phyloP scores from a whole-genome alignment of 192 early-diverging fungal genomes.

The Entophlyctis luteolus region DNA sequence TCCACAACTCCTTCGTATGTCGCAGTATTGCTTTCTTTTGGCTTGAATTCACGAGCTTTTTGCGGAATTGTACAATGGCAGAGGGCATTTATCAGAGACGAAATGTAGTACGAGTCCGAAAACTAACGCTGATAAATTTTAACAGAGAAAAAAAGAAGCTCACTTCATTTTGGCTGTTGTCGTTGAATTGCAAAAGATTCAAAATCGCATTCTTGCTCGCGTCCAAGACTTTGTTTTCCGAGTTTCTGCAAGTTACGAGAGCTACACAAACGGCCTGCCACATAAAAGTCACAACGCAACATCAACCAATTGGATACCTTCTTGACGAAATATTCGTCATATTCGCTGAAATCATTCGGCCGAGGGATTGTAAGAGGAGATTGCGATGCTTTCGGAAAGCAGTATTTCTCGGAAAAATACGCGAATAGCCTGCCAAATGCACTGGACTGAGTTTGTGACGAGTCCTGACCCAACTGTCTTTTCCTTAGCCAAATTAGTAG shows the following conservation, averaged over 20 bases:
- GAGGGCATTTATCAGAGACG: constrained; percentile 68
- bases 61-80: constrained; percentile 39
- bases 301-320: constrained; percentile 51
- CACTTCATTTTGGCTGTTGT: constrained; percentile 82
- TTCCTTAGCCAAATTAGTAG: background rate
- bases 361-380: constrained; percentile 19
- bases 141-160: background rate
- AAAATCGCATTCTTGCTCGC: constrained; percentile 65
- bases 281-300: background rate
- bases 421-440: constrained; percentile 36
- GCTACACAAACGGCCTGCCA: constrained; percentile 45
- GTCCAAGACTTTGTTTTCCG: constrained; percentile 57
- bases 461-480: constrained; percentile 14
- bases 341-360: constrained; percentile 82
- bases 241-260: constrained; percentile 65
- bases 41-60: constrained; percentile 7
- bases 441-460: background rate
- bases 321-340: constrained; percentile 88
- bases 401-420: constrained; percentile 72
- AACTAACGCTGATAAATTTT: constrained; percentile 40
- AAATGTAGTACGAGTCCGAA: constrained; percentile 76
- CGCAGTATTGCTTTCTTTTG: background rate
- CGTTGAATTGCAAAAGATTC: constrained; percentile 82
- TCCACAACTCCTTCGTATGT: constrained; percentile 31
- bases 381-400: constrained; percentile 42